Conservation (phyloP, 2,329 filamentous ascomycete genomes). For the Setomelanomma holmii region DNA sequence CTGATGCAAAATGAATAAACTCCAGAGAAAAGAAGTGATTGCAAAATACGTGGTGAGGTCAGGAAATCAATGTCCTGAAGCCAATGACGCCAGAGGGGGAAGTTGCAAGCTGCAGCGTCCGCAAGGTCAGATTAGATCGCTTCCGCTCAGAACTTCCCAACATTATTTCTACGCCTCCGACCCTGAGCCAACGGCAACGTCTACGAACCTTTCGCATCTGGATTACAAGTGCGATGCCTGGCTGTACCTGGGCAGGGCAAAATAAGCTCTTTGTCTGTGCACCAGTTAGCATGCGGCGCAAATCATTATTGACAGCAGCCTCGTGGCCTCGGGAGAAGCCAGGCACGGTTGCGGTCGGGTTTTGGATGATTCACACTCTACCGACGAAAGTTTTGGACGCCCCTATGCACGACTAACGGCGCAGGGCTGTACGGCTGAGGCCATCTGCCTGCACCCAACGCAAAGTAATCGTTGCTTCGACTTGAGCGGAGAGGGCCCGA, state of each 20-base stretch:
- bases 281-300: not conserved
- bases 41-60: not conserved
- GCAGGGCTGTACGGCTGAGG: not conserved
- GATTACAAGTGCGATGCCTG: not conserved
- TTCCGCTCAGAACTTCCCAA: not conserved
- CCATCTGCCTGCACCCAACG: not conserved
- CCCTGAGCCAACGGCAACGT: not conserved
- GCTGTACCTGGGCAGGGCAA: not conserved
- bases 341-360: too few relatives aligned
- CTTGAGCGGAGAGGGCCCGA: conserved; percentile 1
- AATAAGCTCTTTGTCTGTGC: not conserved
- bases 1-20: too few relatives aligned
- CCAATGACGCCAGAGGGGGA: not conserved
- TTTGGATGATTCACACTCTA: not conserved
- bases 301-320: too few relatives aligned
- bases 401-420: not conserved
- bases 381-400: not conserved
- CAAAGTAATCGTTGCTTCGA: not conserved
- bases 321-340: too few relatives aligned
- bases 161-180: too few relatives aligned
- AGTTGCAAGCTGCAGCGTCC: not conserved
- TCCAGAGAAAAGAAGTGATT: too few relatives aligned
- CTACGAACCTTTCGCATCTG: too few relatives aligned
- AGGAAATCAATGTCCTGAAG: too few relatives aligned
- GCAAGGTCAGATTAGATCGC: not conserved